phyloP scores from a whole-genome alignment of 495 filamentous ascomycete species.

The Penicillium cosmopolitanum region DNA sequence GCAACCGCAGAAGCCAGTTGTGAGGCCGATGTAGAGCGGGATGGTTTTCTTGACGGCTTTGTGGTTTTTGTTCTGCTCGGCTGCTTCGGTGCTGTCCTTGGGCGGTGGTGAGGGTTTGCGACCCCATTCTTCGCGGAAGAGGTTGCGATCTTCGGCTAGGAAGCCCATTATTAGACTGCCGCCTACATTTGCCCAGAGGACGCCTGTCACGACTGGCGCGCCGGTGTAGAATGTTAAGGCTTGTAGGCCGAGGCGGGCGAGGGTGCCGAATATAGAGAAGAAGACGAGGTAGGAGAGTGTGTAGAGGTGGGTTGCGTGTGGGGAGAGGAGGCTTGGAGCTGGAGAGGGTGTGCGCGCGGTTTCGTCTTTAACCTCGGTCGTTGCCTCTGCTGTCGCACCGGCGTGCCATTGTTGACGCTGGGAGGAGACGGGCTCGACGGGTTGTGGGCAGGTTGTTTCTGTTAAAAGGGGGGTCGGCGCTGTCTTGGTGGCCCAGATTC shows the following conservation, averaged over 20 bases:
- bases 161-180: constrained; percentile 87
- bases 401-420: constrained; percentile 20
- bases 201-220: constrained; percentile 70
- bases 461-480: constrained; percentile 16
- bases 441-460: constrained; percentile 21
- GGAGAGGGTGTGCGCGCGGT: constrained; percentile 1
- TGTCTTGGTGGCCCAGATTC: constrained; percentile 2
- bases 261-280: constrained; percentile 86
- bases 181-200: constrained; percentile 90
- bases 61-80: constrained; percentile 42
- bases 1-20: constrained; percentile 92
- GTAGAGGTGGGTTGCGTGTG: constrained; percentile 69
- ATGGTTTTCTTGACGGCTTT: constrained; percentile 71
- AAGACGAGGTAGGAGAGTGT: constrained; percentile 80
- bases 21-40: constrained; percentile 87
- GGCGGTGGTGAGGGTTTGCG: constrained; percentile 1
- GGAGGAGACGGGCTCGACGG: constrained; percentile 13
- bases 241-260: constrained; percentile 81
- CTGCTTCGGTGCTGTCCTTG: constrained; percentile 17
- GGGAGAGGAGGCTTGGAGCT: constrained; percentile 40
- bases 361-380: constrained; percentile 8
- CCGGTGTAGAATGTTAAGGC: constrained; percentile 81
- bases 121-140: constrained; percentile 74
- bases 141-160: constrained; percentile 73
- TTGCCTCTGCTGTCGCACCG: constrained; percentile 1